Evolutionary conservation across 306 rosid genomes (phyloP).

Genomic region (Styphnolobium japonicum): DNA sequence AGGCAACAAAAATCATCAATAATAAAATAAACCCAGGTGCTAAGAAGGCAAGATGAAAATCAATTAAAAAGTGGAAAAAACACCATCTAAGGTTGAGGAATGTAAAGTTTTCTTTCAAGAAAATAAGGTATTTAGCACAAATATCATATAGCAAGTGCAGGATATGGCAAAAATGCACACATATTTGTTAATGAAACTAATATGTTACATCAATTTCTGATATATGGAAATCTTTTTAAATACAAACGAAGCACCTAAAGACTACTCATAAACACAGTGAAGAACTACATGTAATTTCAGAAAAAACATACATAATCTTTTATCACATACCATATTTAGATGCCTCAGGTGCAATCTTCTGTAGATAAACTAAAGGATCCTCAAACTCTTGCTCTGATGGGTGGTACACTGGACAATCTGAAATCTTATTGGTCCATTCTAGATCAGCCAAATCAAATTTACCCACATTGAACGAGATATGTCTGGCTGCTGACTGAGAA

Average conservation of each 20-base stretch:
- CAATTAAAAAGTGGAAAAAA: no score
- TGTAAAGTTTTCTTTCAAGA: no score
- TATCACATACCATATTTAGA: constrained; percentile 34
- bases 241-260: not conserved
- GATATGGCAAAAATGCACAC: not conserved
- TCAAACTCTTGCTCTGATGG: constrained; percentile 43
- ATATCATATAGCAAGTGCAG: not conserved
- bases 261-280: not conserved
- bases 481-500: not conserved
- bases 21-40: no score
- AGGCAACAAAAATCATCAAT: no score
- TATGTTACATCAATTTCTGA: not conserved
- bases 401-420: constrained; percentile 30
- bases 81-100: no score
- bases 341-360: constrained; percentile 25
- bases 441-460: constrained; percentile 4
- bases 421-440: constrained; percentile 34
- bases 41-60: no score
- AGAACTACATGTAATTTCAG: not conserved
- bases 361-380: constrained; percentile 38
- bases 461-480: not conserved
- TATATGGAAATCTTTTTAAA: not conserved
- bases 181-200: not conserved
- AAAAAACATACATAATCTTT: not conserved
- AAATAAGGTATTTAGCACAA: no score